Percentiles rank a stretch among this genome's conserved stretches.
Conservation (phyloP, 345 rosid species). For the Syzygium aromaticum region DNA sequence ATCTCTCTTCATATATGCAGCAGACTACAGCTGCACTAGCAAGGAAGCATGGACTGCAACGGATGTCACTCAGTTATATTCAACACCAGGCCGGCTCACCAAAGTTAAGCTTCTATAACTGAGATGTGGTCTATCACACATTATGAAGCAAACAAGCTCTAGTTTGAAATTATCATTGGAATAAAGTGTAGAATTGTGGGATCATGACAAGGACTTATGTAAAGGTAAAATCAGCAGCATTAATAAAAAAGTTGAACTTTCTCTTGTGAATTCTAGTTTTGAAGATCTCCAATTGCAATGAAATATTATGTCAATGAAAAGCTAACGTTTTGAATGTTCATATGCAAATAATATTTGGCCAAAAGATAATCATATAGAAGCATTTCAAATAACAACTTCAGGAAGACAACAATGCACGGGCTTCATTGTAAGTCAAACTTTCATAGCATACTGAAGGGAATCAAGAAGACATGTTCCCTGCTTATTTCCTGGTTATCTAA, state of each 20-base stretch:
- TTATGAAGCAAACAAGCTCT: neutral
- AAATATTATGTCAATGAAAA: neutral
- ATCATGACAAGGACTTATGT: neutral
- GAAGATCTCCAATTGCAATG: neutral
- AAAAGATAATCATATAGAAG: neutral
- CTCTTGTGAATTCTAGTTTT: neutral
- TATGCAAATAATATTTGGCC: neutral
- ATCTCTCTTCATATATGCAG: slow-evolving; percentile 24
- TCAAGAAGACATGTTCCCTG: neutral
- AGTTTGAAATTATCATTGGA: neutral
- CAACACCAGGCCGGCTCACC: slow-evolving; percentile 4
- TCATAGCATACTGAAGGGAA: neutral
- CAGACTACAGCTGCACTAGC: slow-evolving; percentile 52
- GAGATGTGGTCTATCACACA: slow-evolving; percentile 12
- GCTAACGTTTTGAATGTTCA: neutral
- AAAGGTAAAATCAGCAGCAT: neutral
- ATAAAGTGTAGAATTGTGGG: slow-evolving; percentile 1
- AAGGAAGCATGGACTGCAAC: slow-evolving; percentile 11
- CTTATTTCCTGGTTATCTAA: neutral
- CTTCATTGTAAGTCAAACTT: neutral
- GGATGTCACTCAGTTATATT: slow-evolving; percentile 8
- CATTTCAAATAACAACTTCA: neutral
- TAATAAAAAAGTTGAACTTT: neutral
- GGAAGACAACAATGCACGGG: neutral
- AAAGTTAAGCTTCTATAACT: slow-evolving; percentile 25